Evolutionary conservation across 2,329 filamentous ascomycete species (phyloP).

Genomic region (Aspergillus bombycis): DNA sequence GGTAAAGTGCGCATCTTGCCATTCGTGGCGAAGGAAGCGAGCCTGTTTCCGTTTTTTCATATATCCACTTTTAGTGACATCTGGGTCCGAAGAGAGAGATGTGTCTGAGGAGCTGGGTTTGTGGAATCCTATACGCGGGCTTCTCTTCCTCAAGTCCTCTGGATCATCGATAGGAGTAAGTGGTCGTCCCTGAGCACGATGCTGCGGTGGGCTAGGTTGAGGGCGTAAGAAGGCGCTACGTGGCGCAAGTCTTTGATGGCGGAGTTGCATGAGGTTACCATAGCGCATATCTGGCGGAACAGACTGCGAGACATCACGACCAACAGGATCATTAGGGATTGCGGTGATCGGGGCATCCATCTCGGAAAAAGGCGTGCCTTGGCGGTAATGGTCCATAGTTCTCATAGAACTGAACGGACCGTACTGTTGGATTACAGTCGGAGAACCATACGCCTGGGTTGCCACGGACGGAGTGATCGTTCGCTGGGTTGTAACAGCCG

Average conservation of each 20-base stretch:
- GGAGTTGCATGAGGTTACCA: slow-evolving; percentile 47
- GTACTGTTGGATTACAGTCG: slow-evolving; percentile 18
- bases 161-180: slow-evolving; percentile 36
- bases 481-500: slow-evolving; percentile 14
- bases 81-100: not conserved
- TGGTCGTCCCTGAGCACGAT: slow-evolving; percentile 16
- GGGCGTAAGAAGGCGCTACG: slow-evolving; percentile 51
- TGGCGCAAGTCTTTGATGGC: slow-evolving; percentile 40
- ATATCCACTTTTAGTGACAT: slow-evolving; percentile 62
- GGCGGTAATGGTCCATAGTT: slow-evolving; percentile 50
- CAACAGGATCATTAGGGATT: slow-evolving; percentile 49
- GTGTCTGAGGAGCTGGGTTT: not conserved
- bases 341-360: slow-evolving; percentile 84
- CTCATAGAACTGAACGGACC: slow-evolving; percentile 10
- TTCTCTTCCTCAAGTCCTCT: slow-evolving; percentile 27
- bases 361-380: slow-evolving; percentile 87
- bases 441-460: slow-evolving; percentile 18
- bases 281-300: slow-evolving; percentile 94
- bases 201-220: slow-evolving; percentile 30
- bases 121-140: slow-evolving; percentile 18
- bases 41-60: slow-evolving; percentile 58
- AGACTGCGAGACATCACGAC: slow-evolving; percentile 66
- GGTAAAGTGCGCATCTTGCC: slow-evolving; percentile 87
- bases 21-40: slow-evolving; percentile 85
- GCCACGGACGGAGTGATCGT: slow-evolving; percentile 19